These are phyloP conservation scores for Musa acuminata DNA, from an alignment of 176 grass and related monocot species.

Conservation along the genomic window DNA sequence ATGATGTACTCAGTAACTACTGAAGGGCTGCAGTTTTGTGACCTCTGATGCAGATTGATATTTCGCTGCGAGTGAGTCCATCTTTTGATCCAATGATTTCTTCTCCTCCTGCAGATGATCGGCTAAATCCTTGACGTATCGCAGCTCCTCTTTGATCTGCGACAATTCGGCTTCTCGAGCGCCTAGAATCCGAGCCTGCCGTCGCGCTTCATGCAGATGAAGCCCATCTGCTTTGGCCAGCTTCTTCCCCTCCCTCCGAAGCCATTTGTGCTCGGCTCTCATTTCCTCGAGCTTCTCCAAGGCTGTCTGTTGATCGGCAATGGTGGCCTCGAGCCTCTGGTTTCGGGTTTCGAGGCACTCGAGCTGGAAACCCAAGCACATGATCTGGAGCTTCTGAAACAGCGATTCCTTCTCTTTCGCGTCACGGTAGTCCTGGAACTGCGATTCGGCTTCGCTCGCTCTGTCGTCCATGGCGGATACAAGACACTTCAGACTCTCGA, in stretches of 20 bases:
- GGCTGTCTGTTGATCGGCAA: slow-evolving; percentile 12
- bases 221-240: slow-evolving; percentile 27
- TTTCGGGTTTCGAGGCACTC: slow-evolving; percentile 56
- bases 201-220: slow-evolving; percentile 20
- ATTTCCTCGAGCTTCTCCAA: slow-evolving; percentile 3
- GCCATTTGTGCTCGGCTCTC: slow-evolving; percentile 21
- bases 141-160: slow-evolving; percentile 31
- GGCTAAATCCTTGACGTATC: slow-evolving; percentile 30
- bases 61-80: background rate
- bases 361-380: slow-evolving; percentile 75
- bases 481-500: slow-evolving; percentile 35
- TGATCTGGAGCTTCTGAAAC: slow-evolving; percentile 88
- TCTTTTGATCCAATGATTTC: slow-evolving; percentile 22
- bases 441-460: slow-evolving; percentile 27
- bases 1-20: no score
- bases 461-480: slow-evolving; percentile 39
- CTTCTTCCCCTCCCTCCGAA: slow-evolving; percentile 41
- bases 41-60: slow-evolving; percentile 16
- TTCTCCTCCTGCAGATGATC: slow-evolving; percentile 42
- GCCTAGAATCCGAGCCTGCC: slow-evolving; percentile 30
- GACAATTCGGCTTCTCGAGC: slow-evolving; percentile 33
- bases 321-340: slow-evolving; percentile 42
- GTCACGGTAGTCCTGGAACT: slow-evolving; percentile 55
- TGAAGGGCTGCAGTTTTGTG: background rate
- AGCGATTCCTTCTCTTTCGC: slow-evolving; percentile 56